Percentiles rank a stretch among this genome's conserved stretches.
Conservation (phyloP, 2,329 filamentous ascomycete species). For the Penicillium vulpinum region DNA sequence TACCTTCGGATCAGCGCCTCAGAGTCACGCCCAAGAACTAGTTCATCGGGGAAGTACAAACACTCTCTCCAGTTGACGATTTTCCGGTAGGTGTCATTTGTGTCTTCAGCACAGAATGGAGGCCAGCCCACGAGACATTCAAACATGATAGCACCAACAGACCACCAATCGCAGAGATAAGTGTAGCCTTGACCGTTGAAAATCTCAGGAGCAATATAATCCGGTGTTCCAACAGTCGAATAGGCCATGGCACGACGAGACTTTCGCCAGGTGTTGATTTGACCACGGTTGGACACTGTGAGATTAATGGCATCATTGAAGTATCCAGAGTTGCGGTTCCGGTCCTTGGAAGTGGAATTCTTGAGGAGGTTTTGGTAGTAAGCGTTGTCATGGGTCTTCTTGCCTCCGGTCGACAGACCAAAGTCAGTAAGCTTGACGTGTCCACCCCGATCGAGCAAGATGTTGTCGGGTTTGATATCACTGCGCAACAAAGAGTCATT, state of each 20-base stretch:
- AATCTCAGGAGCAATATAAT: conserved; percentile 98
- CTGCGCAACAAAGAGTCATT: conserved; percentile 47
- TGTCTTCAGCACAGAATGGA: conserved; percentile 96
- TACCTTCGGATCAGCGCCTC: conserved; percentile 91
- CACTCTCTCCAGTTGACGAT: conserved; percentile 98
- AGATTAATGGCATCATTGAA: conserved; percentile 93
- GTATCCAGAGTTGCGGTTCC: conserved; percentile 88
- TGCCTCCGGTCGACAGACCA: conserved; percentile 94
- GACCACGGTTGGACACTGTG: conserved; percentile 93
- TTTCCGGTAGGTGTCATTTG: conserved; percentile 97
- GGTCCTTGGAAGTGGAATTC: conserved; percentile 67
- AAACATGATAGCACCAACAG: conserved; percentile 98
- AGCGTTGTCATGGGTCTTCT: conserved; percentile 95
- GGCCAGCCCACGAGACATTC: conserved; percentile 98
- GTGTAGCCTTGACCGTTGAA: conserved; percentile 96
- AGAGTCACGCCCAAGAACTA: conserved; percentile 81
- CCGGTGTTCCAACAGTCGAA: conserved; percentile 94
- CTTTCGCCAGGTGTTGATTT: conserved; percentile 98
- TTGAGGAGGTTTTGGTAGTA: conserved; percentile 97
- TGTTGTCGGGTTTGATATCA: conserved; percentile 99
- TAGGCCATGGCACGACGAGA: conserved; percentile 95
- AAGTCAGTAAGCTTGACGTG: conserved; percentile 99
- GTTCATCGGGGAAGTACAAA: conserved; percentile 94
- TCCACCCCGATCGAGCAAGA: conserved; percentile 88
- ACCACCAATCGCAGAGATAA: conserved; percentile 99